Percentiles rank a stretch among this genome's conserved stretches.
phyloP scores from a whole-genome alignment of 1,284 basidiomycete species.

The Somion occarium region DNA sequence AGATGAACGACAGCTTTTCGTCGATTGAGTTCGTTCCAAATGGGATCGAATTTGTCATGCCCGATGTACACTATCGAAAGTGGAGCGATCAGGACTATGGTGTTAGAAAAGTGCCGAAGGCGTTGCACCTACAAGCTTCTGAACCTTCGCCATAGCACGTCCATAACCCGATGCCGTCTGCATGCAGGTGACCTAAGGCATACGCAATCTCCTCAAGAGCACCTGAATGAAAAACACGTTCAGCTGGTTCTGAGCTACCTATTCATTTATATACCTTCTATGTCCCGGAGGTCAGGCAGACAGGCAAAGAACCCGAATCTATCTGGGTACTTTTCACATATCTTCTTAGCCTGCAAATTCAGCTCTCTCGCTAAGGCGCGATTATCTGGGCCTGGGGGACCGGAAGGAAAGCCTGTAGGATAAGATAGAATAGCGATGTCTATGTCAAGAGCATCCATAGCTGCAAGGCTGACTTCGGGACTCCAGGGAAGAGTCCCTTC shows the following conservation, averaged over 20 bases:
- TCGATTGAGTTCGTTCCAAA: slow-evolving; percentile 62
- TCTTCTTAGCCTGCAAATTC: slow-evolving; percentile 43
- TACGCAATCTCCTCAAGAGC: slow-evolving; percentile 51
- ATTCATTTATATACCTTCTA: slow-evolving; percentile 40
- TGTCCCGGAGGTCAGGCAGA: slow-evolving; percentile 55
- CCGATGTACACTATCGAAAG: slow-evolving; percentile 54
- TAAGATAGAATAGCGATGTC: slow-evolving; percentile 60
- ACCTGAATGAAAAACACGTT: slow-evolving; percentile 29
- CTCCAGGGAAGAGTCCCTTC: slow-evolving; percentile 60
- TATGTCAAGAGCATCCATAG: slow-evolving; percentile 55
- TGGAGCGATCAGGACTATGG: neutral
- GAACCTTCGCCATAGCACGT: slow-evolving; percentile 53
- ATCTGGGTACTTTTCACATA: slow-evolving; percentile 42
- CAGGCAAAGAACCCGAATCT: slow-evolving; percentile 66
- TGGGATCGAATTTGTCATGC: slow-evolving; percentile 51
- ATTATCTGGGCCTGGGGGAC: slow-evolving; percentile 37
- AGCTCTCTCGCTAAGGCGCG: slow-evolving; percentile 37
- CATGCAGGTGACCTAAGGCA: slow-evolving; percentile 51
- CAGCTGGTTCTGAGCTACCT: neutral
- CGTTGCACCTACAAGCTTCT: slow-evolving; percentile 22
- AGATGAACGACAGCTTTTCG: slow-evolving; percentile 59
- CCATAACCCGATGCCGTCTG: slow-evolving; percentile 57
- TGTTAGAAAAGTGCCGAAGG: neutral
- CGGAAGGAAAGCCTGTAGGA: slow-evolving; percentile 47
- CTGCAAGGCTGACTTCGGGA: slow-evolving; percentile 47